Percentiles rank a stretch among this genome's conserved stretches.
phyloP scores from a whole-genome alignment of 768 basidiomycete species.

The Tulasnella calospora region DNA sequence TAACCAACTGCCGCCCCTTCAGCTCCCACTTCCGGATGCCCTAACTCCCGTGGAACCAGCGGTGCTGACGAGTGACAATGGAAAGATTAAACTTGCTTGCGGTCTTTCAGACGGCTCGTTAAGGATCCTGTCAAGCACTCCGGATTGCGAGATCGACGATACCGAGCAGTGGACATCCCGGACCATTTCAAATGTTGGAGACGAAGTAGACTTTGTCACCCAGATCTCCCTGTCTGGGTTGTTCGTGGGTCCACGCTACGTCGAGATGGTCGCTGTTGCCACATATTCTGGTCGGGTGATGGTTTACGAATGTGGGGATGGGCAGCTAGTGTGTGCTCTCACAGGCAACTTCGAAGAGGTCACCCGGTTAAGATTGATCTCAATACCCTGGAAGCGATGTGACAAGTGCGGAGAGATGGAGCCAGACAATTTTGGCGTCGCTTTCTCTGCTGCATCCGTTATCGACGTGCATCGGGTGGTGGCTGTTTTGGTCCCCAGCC shows the following conservation, averaged over 20 bases:
- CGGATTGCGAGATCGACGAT: background rate
- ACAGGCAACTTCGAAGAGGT: conserved; percentile 54
- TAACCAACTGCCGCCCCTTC: background rate
- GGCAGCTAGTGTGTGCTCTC: conserved; percentile 38
- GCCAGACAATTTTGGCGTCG: conserved; percentile 58
- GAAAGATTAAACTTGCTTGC: background rate
- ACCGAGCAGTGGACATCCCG: background rate
- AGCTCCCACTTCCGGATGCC: background rate
- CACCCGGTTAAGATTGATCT: conserved; percentile 55
- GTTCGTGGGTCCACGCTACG: background rate
- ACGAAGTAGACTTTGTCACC: conserved; percentile 2
- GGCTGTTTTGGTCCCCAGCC: conserved; percentile 51
- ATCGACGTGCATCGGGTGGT: conserved; percentile 64
- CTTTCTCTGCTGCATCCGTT: conserved; percentile 59
- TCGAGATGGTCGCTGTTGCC: conserved; percentile 5
- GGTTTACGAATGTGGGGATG: conserved; percentile 2
- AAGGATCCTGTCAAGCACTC: background rate
- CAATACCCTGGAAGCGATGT: conserved; percentile 55
- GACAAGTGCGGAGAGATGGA: conserved; percentile 64
- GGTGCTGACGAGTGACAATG: background rate
- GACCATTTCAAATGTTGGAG: conserved; percentile 15
- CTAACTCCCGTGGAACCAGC: background rate
- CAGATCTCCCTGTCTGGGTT: background rate
- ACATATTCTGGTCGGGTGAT: background rate
- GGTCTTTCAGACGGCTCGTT: background rate